Conservation (phyloP, 495 filamentous ascomycete genomes). For the Lophium mytilinum region DNA sequence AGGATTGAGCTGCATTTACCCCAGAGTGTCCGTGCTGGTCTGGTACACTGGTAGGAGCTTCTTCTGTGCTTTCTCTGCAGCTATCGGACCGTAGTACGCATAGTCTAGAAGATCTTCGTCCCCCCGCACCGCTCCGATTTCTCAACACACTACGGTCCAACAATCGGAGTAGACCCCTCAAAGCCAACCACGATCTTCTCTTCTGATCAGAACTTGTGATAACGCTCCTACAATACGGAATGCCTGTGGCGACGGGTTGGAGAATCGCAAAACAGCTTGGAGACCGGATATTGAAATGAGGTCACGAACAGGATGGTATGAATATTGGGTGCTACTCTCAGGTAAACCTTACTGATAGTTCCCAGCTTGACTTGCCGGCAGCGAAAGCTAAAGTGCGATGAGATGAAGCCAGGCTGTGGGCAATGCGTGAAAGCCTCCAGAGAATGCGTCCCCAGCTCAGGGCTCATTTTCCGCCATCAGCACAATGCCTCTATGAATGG, state of each 20-base stretch:
- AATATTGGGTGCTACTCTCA: neutral
- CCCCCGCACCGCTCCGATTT: too few relatives aligned
- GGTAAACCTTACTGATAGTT: neutral
- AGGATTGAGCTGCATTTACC: too few relatives aligned
- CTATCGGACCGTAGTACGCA: too few relatives aligned
- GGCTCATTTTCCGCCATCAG: conserved; percentile 61
- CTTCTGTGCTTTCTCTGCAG: too few relatives aligned
- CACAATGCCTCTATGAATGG: conserved; percentile 68
- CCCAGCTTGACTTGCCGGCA: conserved; percentile 53
- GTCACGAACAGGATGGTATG: conserved; percentile 24
- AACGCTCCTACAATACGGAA: neutral
- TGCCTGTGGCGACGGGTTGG: neutral
- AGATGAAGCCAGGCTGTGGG: conserved; percentile 49
- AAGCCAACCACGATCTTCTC: too few relatives aligned
- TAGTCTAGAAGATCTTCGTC: too few relatives aligned
- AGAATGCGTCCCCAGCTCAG: conserved; percentile 54
- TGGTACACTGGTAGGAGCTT: too few relatives aligned
- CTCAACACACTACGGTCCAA: too few relatives aligned
- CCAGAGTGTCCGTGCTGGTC: too few relatives aligned
- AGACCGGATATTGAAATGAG: conserved; percentile 6
- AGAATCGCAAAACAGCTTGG: neutral
- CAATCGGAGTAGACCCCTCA: too few relatives aligned
- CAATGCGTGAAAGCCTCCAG: conserved; percentile 54
- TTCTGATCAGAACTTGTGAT: too few relatives aligned
- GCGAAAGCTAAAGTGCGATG: conserved; percentile 58